Conservation (phyloP, 441 rosid species). For the Pelargonium fulgidum region DNA sequence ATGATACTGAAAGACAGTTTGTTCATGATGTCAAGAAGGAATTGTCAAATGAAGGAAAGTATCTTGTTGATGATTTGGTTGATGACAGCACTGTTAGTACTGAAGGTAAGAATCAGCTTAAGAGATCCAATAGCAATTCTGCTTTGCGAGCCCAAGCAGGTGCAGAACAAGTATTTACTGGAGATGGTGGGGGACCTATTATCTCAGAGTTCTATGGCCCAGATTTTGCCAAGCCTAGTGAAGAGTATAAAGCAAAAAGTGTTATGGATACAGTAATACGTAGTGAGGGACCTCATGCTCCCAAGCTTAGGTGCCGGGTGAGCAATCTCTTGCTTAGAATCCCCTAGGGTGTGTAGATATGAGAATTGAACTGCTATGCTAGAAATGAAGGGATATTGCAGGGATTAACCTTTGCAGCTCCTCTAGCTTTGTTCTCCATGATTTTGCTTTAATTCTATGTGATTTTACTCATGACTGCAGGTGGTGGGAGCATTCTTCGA, state of each 20-base stretch:
- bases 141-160: slow-evolving; percentile 48
- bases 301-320: slow-evolving; percentile 82
- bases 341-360: slow-evolving; percentile 12
- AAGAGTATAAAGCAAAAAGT: slow-evolving; percentile 29
- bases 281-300: slow-evolving; percentile 41
- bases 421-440: too few species aligned
- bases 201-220: slow-evolving; percentile 71
- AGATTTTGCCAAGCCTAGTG: slow-evolving; percentile 38
- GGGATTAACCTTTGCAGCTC: slow-evolving; percentile 15
- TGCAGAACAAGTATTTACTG: slow-evolving; percentile 39
- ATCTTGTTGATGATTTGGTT: slow-evolving; percentile 26
- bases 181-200: slow-evolving; percentile 49
- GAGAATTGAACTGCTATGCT: slow-evolving; percentile 11
- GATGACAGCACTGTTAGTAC: slow-evolving; percentile 22
- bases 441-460: background rate
- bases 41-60: slow-evolving; percentile 26
- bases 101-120: slow-evolving; percentile 52
- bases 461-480: slow-evolving; percentile 31
- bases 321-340: slow-evolving; percentile 25
- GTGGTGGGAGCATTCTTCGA: slow-evolving; percentile 94
- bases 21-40: slow-evolving; percentile 27
- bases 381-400: slow-evolving; percentile 6
- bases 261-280: slow-evolving; percentile 32
- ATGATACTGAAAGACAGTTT: slow-evolving; percentile 23
- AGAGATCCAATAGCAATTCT: slow-evolving; percentile 83